A percentile compares a stretch with the other conserved stretches of the same genome.
Evolutionary conservation across 2,329 filamentous ascomycete species (phyloP).

Genomic region (Dactylellina leptospora): DNA sequence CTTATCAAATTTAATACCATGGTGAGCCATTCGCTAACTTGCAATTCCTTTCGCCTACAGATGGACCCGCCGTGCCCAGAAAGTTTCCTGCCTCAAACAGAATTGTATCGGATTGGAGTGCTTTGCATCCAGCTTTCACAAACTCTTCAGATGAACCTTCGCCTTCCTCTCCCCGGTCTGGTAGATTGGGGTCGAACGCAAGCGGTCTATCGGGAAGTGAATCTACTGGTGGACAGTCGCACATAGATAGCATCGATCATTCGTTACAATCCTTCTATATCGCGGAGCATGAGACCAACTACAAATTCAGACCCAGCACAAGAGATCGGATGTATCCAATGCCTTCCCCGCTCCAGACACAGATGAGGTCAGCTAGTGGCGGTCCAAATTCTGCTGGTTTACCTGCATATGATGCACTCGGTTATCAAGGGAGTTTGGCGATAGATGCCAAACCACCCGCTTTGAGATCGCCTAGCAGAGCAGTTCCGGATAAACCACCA

Average conservation of each 20-base stretch:
- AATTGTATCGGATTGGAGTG: conserved; percentile 44
- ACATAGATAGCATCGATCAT: conserved; percentile 34
- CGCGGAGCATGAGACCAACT: conserved; percentile 48
- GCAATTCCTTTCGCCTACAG: background rate
- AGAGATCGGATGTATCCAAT: conserved; percentile 23
- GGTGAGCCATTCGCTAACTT: background rate
- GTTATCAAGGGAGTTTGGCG: conserved; percentile 5
- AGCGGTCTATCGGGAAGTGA: conserved; percentile 25
- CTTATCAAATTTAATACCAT: background rate
- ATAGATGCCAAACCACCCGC: conserved; percentile 27
- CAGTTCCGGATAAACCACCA: conserved; percentile 12
- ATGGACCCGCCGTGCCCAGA: conserved; percentile 18
- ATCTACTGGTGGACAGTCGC: conserved; percentile 21
- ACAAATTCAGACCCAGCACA: conserved; percentile 36
- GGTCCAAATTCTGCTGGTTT: conserved; percentile 31
- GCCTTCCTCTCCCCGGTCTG: conserved; percentile 32
- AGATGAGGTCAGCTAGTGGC: conserved; percentile 1
- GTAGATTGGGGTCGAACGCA: conserved; percentile 26
- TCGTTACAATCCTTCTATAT: conserved; percentile 49
- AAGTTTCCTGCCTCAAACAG: conserved; percentile 20
- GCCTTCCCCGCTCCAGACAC: conserved; percentile 30
- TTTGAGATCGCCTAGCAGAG: conserved; percentile 40
- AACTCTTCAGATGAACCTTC: conserved; percentile 18
- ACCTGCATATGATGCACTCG: conserved; percentile 41
- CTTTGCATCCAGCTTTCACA: conserved; percentile 10